phyloP scores from a whole-genome alignment of 768 basidiomycete genomes.

The Leucosporidium yakuticum region DNA sequence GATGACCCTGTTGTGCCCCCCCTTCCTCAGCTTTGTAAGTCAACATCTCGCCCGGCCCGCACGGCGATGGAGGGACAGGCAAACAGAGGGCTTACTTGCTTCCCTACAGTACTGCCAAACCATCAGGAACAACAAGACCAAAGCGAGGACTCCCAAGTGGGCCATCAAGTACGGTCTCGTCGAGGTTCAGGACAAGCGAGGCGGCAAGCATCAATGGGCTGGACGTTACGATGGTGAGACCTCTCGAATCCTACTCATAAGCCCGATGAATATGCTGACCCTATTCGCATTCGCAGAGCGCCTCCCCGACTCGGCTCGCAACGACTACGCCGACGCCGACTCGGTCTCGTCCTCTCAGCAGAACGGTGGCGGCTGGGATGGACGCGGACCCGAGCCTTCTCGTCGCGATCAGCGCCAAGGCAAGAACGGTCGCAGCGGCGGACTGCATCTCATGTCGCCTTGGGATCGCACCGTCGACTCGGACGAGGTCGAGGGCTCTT shows the following conservation, averaged over 20 bases:
- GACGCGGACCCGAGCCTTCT: conserved; percentile 26
- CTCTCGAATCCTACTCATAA: background rate
- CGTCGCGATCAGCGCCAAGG: background rate
- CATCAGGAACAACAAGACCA: conserved; percentile 37
- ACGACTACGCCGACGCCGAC: conserved; percentile 10
- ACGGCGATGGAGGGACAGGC: no score
- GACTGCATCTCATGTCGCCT: conserved; percentile 20
- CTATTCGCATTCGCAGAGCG: conserved; percentile 7
- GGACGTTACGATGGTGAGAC: conserved; percentile 35
- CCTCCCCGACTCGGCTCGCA: background rate
- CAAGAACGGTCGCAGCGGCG: conserved; percentile 2
- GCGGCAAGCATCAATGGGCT: conserved; percentile 37
- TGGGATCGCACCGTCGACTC: conserved; percentile 29
- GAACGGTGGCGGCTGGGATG: conserved; percentile 22
- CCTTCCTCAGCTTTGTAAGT: conserved; percentile 20
- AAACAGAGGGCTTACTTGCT: no score
- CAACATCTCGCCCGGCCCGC: background rate
- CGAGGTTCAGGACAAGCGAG: conserved; percentile 32
- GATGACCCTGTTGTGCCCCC: background rate
- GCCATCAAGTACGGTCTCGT: conserved; percentile 39
- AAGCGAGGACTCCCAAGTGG: conserved; percentile 37
- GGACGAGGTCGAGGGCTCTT: conserved; percentile 28
- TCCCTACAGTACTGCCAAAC: conserved; percentile 37
- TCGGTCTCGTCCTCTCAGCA: background rate
- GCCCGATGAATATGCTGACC: background rate